Percentiles rank a stretch among this genome's conserved stretches.
Evolutionary conservation across 768 basidiomycete genomes (phyloP).

Genomic region (Suillus americanus): DNA sequence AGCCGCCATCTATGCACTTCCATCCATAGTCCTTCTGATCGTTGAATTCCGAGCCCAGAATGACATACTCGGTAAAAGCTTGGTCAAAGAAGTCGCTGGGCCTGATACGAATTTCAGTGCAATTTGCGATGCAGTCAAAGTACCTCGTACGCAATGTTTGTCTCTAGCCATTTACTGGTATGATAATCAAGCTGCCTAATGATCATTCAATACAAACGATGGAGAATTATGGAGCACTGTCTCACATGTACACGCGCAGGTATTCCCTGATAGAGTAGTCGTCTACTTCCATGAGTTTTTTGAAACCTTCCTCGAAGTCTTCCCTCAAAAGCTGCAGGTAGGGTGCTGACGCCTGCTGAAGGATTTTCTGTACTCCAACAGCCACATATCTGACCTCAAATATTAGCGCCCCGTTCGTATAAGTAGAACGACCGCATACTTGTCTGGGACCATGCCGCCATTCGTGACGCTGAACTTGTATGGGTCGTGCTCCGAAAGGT

Average conservation of each 20-base stretch:
- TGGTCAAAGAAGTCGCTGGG: background rate
- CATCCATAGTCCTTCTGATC: background rate
- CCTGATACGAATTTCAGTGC: background rate
- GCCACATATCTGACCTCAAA: background rate
- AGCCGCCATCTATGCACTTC: background rate
- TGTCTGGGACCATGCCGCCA: background rate
- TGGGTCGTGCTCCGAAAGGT: background rate
- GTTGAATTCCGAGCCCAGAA: background rate
- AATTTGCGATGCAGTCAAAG: background rate
- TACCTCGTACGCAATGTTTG: background rate
- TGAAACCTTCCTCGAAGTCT: background rate
- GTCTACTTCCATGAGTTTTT: background rate
- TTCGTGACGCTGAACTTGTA: background rate
- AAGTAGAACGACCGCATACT: background rate
- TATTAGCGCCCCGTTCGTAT: background rate
- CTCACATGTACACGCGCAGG: background rate
- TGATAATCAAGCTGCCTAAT: conserved; percentile 1
- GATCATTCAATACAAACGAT: background rate
- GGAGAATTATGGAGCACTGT: background rate
- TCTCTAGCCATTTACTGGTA: background rate
- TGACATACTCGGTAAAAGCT: background rate
- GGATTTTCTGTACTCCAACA: background rate
- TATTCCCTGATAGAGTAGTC: background rate
- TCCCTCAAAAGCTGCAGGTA: conserved; percentile 1
- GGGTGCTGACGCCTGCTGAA: background rate